Percentiles rank a stretch among this genome's conserved stretches.
Evolutionary conservation across 208 protist genomes (phyloP).

Genomic region (Leishmania lainsoni): DNA sequence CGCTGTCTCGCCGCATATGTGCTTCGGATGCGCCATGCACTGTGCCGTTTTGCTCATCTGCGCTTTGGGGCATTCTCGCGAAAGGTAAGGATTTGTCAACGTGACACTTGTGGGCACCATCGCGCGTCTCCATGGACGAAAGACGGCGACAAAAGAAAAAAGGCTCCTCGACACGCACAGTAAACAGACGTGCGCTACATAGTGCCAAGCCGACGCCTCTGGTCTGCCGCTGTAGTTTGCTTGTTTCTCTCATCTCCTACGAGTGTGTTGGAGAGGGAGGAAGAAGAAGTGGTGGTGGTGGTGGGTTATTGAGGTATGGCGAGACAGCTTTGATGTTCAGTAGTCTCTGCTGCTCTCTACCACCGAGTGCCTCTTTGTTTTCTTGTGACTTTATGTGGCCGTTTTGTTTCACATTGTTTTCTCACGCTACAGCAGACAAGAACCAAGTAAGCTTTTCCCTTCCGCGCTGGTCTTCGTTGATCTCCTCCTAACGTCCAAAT

Average conservation of each 20-base stretch:
- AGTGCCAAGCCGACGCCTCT: not conserved
- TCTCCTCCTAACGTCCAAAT: not conserved
- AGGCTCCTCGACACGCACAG: not conserved
- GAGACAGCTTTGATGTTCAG: not conserved
- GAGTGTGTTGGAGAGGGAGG: not conserved
- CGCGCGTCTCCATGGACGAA: not conserved
- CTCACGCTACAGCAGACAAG: not conserved
- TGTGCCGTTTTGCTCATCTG: not conserved
- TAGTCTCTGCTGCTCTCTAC: not conserved
- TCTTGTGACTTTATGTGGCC: not conserved
- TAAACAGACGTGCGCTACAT: not conserved
- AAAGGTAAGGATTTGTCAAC: not conserved
- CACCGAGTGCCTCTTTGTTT: not conserved
- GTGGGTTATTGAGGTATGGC: not conserved
- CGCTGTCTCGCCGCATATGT: not conserved
- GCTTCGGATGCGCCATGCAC: not conserved
- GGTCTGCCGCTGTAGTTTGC: not conserved
- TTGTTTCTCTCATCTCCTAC: not conserved
- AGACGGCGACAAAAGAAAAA: not conserved
- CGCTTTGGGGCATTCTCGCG: not conserved
- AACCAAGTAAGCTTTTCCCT: not conserved
- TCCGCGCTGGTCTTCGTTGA: not conserved
- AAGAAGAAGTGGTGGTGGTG: not conserved
- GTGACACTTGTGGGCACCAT: not conserved
- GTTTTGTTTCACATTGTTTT: not conserved